A percentile compares a stretch with the other conserved stretches of the same genome.
These are phyloP conservation scores for Pisolithus orientalis DNA, from an alignment of 768 basidiomycete species.

Conservation along the genomic window DNA sequence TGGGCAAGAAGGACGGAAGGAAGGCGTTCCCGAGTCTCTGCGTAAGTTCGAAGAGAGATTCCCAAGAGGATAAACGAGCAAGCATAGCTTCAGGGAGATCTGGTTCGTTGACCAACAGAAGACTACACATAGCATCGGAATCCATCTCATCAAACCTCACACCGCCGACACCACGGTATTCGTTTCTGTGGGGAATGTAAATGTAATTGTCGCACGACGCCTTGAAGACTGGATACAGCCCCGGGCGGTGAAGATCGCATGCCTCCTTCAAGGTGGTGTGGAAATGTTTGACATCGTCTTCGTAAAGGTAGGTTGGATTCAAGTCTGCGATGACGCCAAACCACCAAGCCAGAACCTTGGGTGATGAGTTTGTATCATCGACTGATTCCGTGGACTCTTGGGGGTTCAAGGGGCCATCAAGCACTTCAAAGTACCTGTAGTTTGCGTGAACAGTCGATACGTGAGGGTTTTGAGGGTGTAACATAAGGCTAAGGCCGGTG, in stretches of 20 bases:
- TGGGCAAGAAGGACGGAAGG: conserved; percentile 40
- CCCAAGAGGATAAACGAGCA: no score
- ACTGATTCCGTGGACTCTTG: not conserved
- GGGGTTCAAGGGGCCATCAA: conserved; percentile 3
- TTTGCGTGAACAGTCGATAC: conserved; percentile 17
- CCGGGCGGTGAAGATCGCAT: not conserved
- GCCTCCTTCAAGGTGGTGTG: no score
- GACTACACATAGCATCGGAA: conserved; percentile 11
- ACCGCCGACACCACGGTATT: conserved; percentile 50
- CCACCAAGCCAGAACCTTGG: conserved; percentile 20
- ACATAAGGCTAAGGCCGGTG: conserved; percentile 14
- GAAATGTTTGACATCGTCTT: conserved; percentile 26
- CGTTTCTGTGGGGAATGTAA: conserved; percentile 43
- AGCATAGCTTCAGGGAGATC: no score
- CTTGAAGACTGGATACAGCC: conserved; percentile 43
- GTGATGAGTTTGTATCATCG: not conserved
- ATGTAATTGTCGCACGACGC: conserved; percentile 51
- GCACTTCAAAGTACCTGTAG: conserved; percentile 22
- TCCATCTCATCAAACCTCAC: conserved; percentile 53
- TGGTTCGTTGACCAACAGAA: no score
- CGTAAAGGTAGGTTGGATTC: conserved; percentile 45
- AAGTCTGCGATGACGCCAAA: conserved; percentile 32
- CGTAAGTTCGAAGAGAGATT: conserved; percentile 30
- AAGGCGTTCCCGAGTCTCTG: conserved; percentile 38
- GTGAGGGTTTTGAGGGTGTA: conserved; percentile 20